Evolutionary conservation across 306 rosid genomes (phyloP).

Genomic region (Quercus cerris): DNA sequence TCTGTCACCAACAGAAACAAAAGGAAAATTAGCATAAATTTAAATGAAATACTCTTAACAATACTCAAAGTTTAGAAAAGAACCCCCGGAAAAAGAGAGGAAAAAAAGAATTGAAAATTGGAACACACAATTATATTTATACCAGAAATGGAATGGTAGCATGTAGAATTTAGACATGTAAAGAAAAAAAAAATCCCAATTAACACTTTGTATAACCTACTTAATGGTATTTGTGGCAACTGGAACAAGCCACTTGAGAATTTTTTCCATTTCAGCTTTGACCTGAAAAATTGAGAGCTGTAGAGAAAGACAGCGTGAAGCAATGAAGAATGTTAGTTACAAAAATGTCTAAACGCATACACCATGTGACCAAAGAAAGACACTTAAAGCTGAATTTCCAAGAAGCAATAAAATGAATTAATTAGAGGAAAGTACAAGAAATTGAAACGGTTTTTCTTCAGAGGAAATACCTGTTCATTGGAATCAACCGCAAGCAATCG

Average conservation of each 20-base stretch:
- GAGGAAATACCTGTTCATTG: slow-evolving; percentile 59
- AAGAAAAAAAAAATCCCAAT: background rate
- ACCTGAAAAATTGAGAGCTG: slow-evolving; percentile 56
- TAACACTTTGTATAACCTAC: slow-evolving; percentile 43
- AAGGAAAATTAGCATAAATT: background rate
- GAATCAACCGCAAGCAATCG: slow-evolving; percentile 45
- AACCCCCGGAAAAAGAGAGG: too few species aligned
- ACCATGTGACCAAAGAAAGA: background rate
- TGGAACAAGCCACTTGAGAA: slow-evolving; percentile 79
- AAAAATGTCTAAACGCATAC: background rate
- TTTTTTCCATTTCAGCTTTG: slow-evolving; percentile 75
- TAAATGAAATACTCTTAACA: background rate
- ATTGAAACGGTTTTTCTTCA: background rate
- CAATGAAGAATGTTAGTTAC: background rate
- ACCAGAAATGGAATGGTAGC: background rate
- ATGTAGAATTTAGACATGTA: background rate
- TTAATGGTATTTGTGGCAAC: slow-evolving; percentile 72
- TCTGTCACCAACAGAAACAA: slow-evolving; percentile 46
- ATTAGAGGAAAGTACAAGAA: background rate
- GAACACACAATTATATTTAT: background rate
- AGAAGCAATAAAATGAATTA: background rate
- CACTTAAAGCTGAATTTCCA: background rate
- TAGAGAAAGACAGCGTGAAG: slow-evolving; percentile 24
- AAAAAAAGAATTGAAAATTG: too few species aligned
- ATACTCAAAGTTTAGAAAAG: too few species aligned